Conservation (phyloP, 78 protist genomes). For the Chrysochromulina parva region DNA sequence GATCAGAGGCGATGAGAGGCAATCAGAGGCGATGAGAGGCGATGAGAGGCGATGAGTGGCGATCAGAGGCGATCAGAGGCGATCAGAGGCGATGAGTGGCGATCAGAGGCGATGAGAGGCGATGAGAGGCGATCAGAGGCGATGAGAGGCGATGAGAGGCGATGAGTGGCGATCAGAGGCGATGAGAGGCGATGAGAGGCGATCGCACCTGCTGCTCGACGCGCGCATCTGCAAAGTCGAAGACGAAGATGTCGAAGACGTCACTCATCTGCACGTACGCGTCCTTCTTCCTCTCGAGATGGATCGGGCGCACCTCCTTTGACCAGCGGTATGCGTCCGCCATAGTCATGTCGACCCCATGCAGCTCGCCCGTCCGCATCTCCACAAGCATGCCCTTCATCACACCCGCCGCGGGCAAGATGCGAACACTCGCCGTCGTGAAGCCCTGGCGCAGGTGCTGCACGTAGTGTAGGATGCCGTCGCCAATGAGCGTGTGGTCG, state of each 20-base stretch:
- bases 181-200: no score
- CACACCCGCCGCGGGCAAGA: constrained; percentile 2
- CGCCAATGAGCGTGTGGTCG: not conserved
- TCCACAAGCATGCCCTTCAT: constrained; percentile 22
- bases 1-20: no score
- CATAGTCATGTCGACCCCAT: constrained; percentile 19
- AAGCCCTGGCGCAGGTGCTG: constrained; percentile 8
- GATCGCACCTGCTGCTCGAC: not conserved
- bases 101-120: no score
- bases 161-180: no score
- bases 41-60: no score
- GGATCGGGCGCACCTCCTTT: constrained; percentile 1
- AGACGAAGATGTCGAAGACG: constrained; percentile 24
- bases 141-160: no score
- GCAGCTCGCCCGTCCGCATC: constrained; percentile 2
- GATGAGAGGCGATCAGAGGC: no score
- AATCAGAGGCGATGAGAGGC: no score
- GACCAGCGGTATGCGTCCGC: constrained; percentile 7
- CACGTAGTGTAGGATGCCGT: constrained; percentile 10
- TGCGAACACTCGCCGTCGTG: no score
- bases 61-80: no score
- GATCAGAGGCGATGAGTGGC: no score
- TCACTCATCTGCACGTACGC: not conserved
- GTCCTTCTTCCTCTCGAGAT: not conserved
- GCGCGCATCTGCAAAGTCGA: not conserved